These are phyloP conservation scores for Claviceps maximensis DNA, from an alignment of 2,329 filamentous ascomycete species.

Conservation along the genomic window DNA sequence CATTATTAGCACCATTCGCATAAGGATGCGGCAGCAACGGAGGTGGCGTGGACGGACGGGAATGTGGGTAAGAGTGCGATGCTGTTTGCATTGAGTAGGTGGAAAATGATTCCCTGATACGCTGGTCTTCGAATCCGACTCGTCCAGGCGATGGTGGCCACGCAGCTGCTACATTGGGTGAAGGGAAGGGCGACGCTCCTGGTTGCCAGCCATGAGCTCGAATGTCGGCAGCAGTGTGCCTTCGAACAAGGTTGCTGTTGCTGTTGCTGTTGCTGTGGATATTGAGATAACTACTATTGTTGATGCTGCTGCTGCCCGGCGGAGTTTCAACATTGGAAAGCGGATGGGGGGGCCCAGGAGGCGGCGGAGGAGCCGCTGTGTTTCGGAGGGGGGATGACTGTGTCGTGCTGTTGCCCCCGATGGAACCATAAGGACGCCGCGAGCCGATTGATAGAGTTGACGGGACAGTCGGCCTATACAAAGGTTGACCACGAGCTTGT, in stretches of 20 bases:
- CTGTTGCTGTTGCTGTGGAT: conserved; percentile 17
- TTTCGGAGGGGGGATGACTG: conserved; percentile 67
- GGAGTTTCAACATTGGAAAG: conserved; percentile 48
- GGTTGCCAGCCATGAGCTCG: conserved; percentile 71
- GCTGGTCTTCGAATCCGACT: conserved; percentile 36
- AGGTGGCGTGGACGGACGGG: conserved; percentile 41
- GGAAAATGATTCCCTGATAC: conserved; percentile 43
- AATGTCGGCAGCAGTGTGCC: conserved; percentile 94
- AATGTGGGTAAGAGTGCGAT: conserved; percentile 31
- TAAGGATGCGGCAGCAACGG: conserved; percentile 27
- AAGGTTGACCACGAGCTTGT: conserved; percentile 43
- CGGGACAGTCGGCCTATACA: conserved; percentile 66
- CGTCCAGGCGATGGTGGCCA: conserved; percentile 45
- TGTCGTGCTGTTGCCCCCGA: conserved; percentile 55
- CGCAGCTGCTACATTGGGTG: conserved; percentile 41
- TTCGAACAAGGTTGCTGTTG: conserved; percentile 52
- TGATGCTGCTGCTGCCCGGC: conserved; percentile 31
- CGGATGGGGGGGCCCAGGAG: conserved; percentile 52
- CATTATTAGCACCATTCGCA: conserved; percentile 27
- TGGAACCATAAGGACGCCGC: conserved; percentile 73
- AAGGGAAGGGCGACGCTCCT: conserved; percentile 45
- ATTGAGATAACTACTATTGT: background rate
- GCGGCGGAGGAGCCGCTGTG: conserved; percentile 50
- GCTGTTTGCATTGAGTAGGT: conserved; percentile 36
- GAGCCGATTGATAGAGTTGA: conserved; percentile 70